Base-by-base conservation (phyloP, 768 basidiomycete species). In the Tricholomella constricta region DNA sequence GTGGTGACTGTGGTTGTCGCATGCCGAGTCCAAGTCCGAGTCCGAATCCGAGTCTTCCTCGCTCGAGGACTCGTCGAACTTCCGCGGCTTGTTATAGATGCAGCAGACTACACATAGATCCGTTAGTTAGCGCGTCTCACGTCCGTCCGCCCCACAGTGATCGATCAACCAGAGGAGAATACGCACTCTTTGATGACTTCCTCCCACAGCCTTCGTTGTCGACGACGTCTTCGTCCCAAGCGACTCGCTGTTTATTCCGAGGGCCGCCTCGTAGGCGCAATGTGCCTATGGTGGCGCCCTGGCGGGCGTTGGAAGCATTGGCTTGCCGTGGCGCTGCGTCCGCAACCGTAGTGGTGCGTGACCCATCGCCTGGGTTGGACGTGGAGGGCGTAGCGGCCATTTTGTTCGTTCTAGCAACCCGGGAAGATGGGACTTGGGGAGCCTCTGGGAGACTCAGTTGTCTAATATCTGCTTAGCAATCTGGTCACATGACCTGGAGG, bases 151-250 rank as follows among this genome's bases (percentile, higher is more conserved):
- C 9, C n/a, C 47, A 22, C 23, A 22, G 48, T 46, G 38, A 14
- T 32, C 44, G 23, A 3, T 26, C 22, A 47, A 46, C 29, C 17
- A 48, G 31, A n/a, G n/a, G n/a, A 15, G 37, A 4, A 14, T 4
- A 81, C 89, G 57, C 59, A 96, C 95, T 94, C 74, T 98, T 98
- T 25, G 92, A 93, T 57, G 89, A 91, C 72, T 97, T 96, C 78
- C 81, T 85, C 6, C 91, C 92, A 54, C 85, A 80, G 0, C 86
- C 86, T 62, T 98, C 95, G 63, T 98, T 97, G 67, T 98, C 95
- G 2, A 96, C 79, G 3, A 91, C 89, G 49, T 85, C 88, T 15
- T 92, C 88, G 19, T 72, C 80, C 95, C 95, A 97, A 0, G 80
- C 84, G 0, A 98, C 95, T 22, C 79, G 74, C 35, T 79, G 83